phyloP scores from a whole-genome alignment of 2,329 filamentous ascomycete genomes.

The Scolecobasidium constrictum region DNA sequence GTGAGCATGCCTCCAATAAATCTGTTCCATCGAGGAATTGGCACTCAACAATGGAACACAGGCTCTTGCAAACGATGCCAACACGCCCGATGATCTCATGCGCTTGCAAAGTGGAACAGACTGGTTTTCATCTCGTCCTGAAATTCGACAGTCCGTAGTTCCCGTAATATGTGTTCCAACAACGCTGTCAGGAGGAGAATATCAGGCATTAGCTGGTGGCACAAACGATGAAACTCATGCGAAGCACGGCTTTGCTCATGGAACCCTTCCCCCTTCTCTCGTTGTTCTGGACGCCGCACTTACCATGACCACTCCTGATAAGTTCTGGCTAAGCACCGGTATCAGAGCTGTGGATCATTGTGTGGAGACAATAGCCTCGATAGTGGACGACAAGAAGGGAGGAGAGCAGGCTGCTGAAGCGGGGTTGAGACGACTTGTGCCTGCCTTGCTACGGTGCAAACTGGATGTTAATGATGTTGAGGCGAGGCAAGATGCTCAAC shows the following conservation, averaged over 20 bases:
- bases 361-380: slow-evolving; percentile 41
- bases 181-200: slow-evolving; percentile 31
- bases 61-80: slow-evolving; percentile 38
- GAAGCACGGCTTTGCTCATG: slow-evolving; percentile 18
- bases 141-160: slow-evolving; percentile 14
- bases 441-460: slow-evolving; percentile 31
- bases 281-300: slow-evolving; percentile 47
- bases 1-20: slow-evolving; percentile 17
- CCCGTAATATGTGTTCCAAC: slow-evolving; percentile 32
- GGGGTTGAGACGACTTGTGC: slow-evolving; percentile 32
- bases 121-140: slow-evolving; percentile 2
- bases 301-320: slow-evolving; percentile 37
- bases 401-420: slow-evolving; percentile 26
- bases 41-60: slow-evolving; percentile 14
- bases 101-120: slow-evolving; percentile 13
- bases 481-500: slow-evolving; percentile 36
- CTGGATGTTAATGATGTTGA: slow-evolving; percentile 25
- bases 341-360: slow-evolving; percentile 48
- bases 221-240: slow-evolving; percentile 22
- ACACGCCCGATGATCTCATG: slow-evolving; percentile 27
- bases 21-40: too few relatives aligned
- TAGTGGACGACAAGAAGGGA: slow-evolving; percentile 19
- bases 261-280: slow-evolving; percentile 35
- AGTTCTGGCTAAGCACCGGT: slow-evolving; percentile 48
- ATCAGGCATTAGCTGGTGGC: slow-evolving; percentile 27